Evolutionary conservation across 2,329 filamentous ascomycete genomes (phyloP).

Genomic region (Allantophomopsis cytisporea): DNA sequence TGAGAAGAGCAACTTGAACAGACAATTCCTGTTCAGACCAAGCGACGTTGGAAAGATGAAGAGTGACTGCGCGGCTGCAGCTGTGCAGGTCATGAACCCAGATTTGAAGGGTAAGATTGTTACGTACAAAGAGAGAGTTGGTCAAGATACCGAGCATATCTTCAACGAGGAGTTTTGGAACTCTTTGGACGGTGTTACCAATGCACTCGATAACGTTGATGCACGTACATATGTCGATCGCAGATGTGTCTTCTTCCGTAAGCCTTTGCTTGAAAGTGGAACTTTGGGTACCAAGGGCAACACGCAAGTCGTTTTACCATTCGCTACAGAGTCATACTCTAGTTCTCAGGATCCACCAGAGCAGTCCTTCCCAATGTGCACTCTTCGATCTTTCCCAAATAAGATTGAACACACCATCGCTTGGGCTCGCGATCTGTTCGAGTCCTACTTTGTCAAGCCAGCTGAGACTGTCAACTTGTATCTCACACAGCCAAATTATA

Average conservation of each 20-base stretch:
- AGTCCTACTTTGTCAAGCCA: conserved; percentile 84
- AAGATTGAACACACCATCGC: conserved; percentile 98
- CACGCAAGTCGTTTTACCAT: conserved; percentile 86
- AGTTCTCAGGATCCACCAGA: conserved; percentile 94
- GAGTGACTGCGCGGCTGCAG: conserved; percentile 83
- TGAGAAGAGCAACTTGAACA: conserved; percentile 96
- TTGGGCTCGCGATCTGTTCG: conserved; percentile 93
- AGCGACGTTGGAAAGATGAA: conserved; percentile 93
- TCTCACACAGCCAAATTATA: conserved; percentile 79
- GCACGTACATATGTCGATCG: conserved; percentile 93
- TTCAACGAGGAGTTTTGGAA: conserved; percentile 95
- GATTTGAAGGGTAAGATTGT: conserved; percentile 79
- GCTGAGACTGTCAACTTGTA: conserved; percentile 93
- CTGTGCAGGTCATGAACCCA: conserved; percentile 93
- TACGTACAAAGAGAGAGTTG: conserved; percentile 78
- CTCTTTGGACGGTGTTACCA: conserved; percentile 79
- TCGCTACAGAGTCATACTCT: conserved; percentile 91
- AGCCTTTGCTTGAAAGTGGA: conserved; percentile 89
- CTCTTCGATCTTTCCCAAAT: conserved; percentile 92
- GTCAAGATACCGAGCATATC: conserved; percentile 79
- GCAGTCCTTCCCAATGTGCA: conserved; percentile 99
- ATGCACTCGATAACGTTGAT: conserved; percentile 94
- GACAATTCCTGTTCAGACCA: conserved; percentile 89
- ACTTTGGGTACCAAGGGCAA: conserved; percentile 99
- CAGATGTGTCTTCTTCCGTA: conserved; percentile 95